phyloP scores from a whole-genome alignment of 345 rosid species.

The Bruguiera sexangula region DNA sequence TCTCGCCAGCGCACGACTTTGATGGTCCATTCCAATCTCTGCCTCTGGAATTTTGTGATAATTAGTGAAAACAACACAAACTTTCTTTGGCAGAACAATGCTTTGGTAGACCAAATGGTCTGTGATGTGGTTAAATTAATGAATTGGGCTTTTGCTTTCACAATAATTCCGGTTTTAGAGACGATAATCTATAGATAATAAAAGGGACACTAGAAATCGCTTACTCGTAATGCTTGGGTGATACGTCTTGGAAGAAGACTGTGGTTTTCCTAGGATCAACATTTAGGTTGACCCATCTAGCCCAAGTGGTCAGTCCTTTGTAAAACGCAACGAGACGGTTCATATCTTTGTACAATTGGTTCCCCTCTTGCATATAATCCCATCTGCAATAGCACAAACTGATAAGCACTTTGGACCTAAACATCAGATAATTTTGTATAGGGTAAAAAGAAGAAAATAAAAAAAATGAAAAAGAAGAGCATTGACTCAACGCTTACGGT shows the following conservation, averaged over 20 bases:
- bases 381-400: constrained; percentile 41
- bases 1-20: constrained; percentile 53
- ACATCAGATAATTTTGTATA: too few species aligned
- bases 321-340: constrained; percentile 73
- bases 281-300: constrained; percentile 71
- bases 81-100: too few species aligned
- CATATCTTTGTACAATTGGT: constrained; percentile 65
- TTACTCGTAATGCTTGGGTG: constrained; percentile 90
- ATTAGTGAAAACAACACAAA: too few species aligned
- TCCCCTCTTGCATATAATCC: constrained; percentile 69
- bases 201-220: constrained; percentile 11
- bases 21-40: constrained; percentile 70
- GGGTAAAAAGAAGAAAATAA: too few species aligned
- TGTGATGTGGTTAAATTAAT: too few species aligned
- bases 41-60: constrained; percentile 42
- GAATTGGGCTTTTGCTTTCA: too few species aligned
- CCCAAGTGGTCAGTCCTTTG: constrained; percentile 91
- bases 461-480: background rate
- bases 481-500: constrained; percentile 42
- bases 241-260: constrained; percentile 80
- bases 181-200: too few species aligned
- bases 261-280: constrained; percentile 68
- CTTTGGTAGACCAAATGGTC: too few species aligned
- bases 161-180: too few species aligned
- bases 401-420: too few species aligned